A percentile compares a stretch with the other conserved stretches of the same genome.
Conservation (phyloP, 1,284 basidiomycete species). For the Hemileia vastatrix region DNA sequence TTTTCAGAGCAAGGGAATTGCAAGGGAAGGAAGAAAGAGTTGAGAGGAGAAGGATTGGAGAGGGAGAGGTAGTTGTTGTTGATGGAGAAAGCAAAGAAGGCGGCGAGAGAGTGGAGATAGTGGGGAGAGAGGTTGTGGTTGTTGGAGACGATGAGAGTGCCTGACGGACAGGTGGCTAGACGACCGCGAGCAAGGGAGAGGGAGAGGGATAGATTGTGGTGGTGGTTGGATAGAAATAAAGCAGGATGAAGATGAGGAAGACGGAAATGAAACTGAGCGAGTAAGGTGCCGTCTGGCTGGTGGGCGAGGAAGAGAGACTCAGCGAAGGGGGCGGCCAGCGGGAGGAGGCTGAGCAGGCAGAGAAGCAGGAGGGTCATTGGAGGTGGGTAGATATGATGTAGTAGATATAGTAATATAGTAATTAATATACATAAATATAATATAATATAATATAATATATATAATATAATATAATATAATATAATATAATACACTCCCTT, state of each 20-base stretch:
- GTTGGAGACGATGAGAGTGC: too few relatives aligned
- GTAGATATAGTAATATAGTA: too few relatives aligned
- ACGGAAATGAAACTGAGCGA: constrained; percentile 70
- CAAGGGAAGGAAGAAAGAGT: constrained; percentile 58
- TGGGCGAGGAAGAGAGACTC: constrained; percentile 66
- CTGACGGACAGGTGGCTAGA: constrained; percentile 26
- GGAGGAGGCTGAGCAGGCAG: not conserved
- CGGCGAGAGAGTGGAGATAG: not conserved
- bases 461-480: too few relatives aligned
- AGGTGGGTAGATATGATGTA: too few relatives aligned
- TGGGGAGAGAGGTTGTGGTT: too few relatives aligned
- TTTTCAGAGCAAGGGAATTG: constrained; percentile 93
- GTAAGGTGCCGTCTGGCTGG: constrained; percentile 71
- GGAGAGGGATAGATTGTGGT: constrained; percentile 25
- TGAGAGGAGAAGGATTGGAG: constrained; percentile 46
- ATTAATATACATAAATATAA: too few relatives aligned
- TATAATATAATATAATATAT: too few relatives aligned
- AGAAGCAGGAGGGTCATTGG: not conserved
- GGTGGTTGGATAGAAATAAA: constrained; percentile 24
- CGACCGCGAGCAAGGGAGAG: constrained; percentile 29
- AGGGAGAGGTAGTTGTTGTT: not conserved
- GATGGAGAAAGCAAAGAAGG: not conserved
- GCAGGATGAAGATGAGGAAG: constrained; percentile 44
- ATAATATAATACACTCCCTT: not conserved
- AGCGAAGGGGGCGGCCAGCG: constrained; percentile 28